These are phyloP conservation scores for Pseudogymnoascus pannorum DNA, from an alignment of 2,329 filamentous ascomycete genomes.

Conservation along the genomic window DNA sequence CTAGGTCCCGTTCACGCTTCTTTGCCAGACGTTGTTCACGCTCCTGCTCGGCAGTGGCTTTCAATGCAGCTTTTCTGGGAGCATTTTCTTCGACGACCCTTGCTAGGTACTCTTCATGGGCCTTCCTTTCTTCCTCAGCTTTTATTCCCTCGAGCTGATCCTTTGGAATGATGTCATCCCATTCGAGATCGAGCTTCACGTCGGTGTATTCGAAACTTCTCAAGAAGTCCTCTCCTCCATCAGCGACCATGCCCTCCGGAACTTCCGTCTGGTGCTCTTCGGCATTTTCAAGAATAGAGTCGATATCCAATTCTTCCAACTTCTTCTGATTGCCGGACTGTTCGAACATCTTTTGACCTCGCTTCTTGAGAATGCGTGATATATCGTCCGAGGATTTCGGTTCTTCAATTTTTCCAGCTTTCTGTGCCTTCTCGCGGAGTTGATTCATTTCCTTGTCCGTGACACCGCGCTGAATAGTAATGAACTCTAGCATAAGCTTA, in stretches of 20 bases:
- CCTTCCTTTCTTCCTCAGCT: slow-evolving; percentile 76
- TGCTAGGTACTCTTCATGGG: slow-evolving; percentile 74
- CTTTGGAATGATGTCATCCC: slow-evolving; percentile 97
- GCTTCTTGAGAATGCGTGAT: slow-evolving; percentile 90
- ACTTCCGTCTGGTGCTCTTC: slow-evolving; percentile 96
- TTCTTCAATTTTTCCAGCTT: slow-evolving; percentile 70
- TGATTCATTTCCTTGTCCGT: slow-evolving; percentile 88
- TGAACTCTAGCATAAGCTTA: slow-evolving; percentile 93
- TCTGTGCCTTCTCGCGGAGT: slow-evolving; percentile 64
- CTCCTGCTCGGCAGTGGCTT: slow-evolving; percentile 50
- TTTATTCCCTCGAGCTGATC: slow-evolving; percentile 87
- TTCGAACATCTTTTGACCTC: slow-evolving; percentile 99
- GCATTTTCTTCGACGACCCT: slow-evolving; percentile 79
- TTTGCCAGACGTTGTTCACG: slow-evolving; percentile 57
- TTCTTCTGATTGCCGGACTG: slow-evolving; percentile 95
- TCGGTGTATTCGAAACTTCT: slow-evolving; percentile 87
- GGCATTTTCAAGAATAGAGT: slow-evolving; percentile 91
- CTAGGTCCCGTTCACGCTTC: slow-evolving; percentile 57
- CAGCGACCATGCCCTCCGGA: slow-evolving; percentile 86
- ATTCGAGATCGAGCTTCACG: slow-evolving; percentile 93
- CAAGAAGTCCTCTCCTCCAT: slow-evolving; percentile 95
- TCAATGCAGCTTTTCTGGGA: slow-evolving; percentile 65
- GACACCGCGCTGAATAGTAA: slow-evolving; percentile 93
- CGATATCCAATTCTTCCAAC: slow-evolving; percentile 93
- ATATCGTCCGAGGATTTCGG: slow-evolving; percentile 92